A percentile compares a stretch with the other conserved stretches of the same genome.
These are phyloP conservation scores for Cymbopogon flexuosus DNA, from an alignment of 202 grass and related monocot species.

Conservation along the genomic window DNA sequence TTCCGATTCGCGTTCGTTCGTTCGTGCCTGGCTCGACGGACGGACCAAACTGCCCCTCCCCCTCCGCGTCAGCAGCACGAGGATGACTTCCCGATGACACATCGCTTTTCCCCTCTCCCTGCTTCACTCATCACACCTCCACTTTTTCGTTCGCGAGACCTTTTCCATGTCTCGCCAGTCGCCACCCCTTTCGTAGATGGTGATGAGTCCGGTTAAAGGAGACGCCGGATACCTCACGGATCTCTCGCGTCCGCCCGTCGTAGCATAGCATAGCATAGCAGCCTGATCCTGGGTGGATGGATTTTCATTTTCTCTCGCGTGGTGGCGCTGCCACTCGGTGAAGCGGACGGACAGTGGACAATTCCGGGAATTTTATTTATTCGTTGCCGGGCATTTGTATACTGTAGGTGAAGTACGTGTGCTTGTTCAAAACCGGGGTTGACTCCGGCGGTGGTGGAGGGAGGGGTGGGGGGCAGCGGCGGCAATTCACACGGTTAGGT, in stretches of 20 bases:
- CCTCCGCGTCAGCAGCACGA: constrained; percentile 35
- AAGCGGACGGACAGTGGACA: neutral
- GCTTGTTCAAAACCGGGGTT: neutral
- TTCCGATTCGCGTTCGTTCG: neutral
- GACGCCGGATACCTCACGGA: constrained; percentile 5
- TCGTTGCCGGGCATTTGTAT: neutral
- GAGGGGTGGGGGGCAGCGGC: neutral
- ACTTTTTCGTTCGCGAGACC: constrained; percentile 23
- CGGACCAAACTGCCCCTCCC: constrained; percentile 29
- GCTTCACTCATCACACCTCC: neutral
- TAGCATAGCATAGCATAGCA: too few relatives aligned
- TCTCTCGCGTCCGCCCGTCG: constrained; percentile 1
- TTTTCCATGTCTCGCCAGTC: neutral
- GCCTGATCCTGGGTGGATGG: neutral
- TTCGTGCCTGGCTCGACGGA: neutral
- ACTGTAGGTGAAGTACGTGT: neutral
- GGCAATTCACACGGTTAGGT: constrained; percentile 23
- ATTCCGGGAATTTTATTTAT: neutral
- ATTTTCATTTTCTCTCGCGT: neutral
- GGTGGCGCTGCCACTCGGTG: neutral
- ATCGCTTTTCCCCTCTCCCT: constrained; percentile 10
- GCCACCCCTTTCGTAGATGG: too few relatives aligned
- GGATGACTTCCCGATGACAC: constrained; percentile 38
- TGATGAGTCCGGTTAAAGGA: too few relatives aligned
- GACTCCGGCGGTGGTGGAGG: neutral